These are phyloP conservation scores for Zygosaccharomyces sapae DNA, from an alignment of 1,139 yeast genomes.

Conservation along the genomic window DNA sequence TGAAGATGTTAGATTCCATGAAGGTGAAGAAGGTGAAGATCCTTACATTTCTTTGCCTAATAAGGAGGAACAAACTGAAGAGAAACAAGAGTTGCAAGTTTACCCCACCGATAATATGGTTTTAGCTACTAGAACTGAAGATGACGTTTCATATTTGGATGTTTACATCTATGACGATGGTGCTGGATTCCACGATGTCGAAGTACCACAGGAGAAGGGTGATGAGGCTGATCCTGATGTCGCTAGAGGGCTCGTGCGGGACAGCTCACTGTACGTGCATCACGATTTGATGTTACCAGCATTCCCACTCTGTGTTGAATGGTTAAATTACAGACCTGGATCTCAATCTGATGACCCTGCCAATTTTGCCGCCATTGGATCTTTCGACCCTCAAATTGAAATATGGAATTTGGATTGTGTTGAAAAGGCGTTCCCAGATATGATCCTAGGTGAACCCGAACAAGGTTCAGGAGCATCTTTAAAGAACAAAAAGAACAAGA, in stretches of 20 bases:
- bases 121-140: conserved; percentile 92
- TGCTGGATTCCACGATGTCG: conserved; percentile 69
- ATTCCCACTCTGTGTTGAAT: conserved; percentile 93
- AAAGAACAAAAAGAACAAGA: conserved; percentile 44
- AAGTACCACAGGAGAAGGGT: conserved; percentile 55
- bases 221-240: conserved; percentile 64
- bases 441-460: conserved; percentile 78
- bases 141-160: conserved; percentile 86
- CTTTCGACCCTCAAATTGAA: conserved; percentile 96
- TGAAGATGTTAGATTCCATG: conserved; percentile 50
- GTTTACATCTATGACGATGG: conserved; percentile 95
- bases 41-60: conserved; percentile 73
- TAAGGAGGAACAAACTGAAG: conserved; percentile 61
- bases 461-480: conserved; percentile 44
- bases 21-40: conserved; percentile 61
- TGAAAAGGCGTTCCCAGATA: conserved; percentile 92
- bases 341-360: conserved; percentile 50
- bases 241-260: conserved; percentile 67
- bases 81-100: conserved; percentile 77
- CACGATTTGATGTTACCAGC: conserved; percentile 97
- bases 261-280: conserved; percentile 78
- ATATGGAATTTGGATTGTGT: conserved; percentile 92
- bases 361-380: conserved; percentile 92
- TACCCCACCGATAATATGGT: conserved; percentile 87
- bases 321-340: conserved; percentile 76